A percentile compares a stretch with the other conserved stretches of the same genome.
phyloP scores from a whole-genome alignment of 441 rosid genomes.

The Manihot esculenta region DNA sequence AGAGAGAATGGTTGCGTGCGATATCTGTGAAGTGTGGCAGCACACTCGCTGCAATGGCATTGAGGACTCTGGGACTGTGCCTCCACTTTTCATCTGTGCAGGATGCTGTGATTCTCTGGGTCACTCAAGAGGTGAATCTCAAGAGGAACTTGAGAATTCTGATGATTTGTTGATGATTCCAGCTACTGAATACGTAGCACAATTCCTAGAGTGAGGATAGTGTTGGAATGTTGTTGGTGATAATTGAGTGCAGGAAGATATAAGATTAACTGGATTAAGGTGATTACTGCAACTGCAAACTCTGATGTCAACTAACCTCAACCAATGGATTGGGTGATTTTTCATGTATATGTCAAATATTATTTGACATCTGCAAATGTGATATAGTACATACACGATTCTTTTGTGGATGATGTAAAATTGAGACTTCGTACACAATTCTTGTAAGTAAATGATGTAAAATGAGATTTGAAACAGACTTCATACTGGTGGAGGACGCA shows the following conservation, averaged over 20 bases:
- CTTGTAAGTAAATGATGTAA: not conserved
- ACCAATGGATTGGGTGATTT: not conserved
- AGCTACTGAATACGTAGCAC: slow-evolving; percentile 18
- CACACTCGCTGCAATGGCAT: slow-evolving; percentile 85
- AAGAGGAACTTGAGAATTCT: slow-evolving; percentile 26
- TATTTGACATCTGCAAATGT: not conserved
- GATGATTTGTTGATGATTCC: slow-evolving; percentile 37
- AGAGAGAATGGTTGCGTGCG: slow-evolving; percentile 89
- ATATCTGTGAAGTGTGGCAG: slow-evolving; percentile 85
- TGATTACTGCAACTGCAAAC: not conserved
- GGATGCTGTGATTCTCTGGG: slow-evolving; percentile 58
- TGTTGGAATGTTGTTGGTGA: slow-evolving; percentile 30
- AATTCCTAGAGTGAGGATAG: slow-evolving; percentile 22
- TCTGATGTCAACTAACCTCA: not conserved
- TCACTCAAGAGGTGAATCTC: slow-evolving; percentile 34
- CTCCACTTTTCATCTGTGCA: slow-evolving; percentile 70
- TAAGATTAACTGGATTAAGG: not conserved
- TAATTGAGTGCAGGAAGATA: not conserved
- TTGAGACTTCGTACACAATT: not conserved
- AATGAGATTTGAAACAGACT: not conserved
- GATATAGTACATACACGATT: not conserved
- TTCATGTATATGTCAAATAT: not conserved
- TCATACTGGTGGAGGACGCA: not conserved
- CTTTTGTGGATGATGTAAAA: not conserved
- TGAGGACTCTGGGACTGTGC: slow-evolving; percentile 57